Base-by-base conservation (phyloP, 805 yeast species). In the Saccharomycopsis sp. region DNA sequence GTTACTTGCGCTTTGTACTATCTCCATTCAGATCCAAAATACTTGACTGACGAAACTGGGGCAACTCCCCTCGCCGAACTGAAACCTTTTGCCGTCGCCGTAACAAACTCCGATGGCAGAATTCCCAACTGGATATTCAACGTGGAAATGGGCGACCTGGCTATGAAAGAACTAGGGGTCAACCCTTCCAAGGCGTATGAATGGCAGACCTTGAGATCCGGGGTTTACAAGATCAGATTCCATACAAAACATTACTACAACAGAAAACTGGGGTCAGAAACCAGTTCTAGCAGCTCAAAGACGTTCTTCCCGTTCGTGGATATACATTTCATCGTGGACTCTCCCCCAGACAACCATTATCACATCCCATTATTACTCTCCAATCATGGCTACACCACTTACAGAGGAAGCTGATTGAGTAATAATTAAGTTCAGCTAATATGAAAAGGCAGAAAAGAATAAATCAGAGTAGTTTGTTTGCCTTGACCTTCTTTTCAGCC, bases 231-330 rank as follows among this genome's bases (percentile, higher is more conserved):
- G 61, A 77, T 86, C 53, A 67, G 83, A 51, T 88, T 86, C 56
- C 76, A 79, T 39, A 82, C 94, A 0, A 79, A 79, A 3, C 69
- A 72, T 29, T 85, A 85, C 55, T 77, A 82, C n/a, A 39, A 36
- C 7, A 23, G 30, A 21, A 25, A 25, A n/a, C n/a, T n/a, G n/a
- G n/a, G n/a, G n/a, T n/a, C n/a, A n/a, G n/a, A n/a, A n/a, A n/a
- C n/a, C n/a, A n/a, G n/a, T n/a, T n/a, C n/a, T n/a, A n/a, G n/a
- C n/a, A 25, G n/a, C 9, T 9, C 27, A 25, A 61, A 67, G 43
- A 79, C 87, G 1, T 87, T 87, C 56, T 88, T 87, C 66, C 96
- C 96, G 0, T 80, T 72, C 54, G 86, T 87, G 6, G 96, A 88
- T 46, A 82, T 88, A 30, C 65, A 69, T 1, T 88, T 88, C 55